phyloP scores from a whole-genome alignment of 139 green algal genomes.

The Chlamydomonas eustigma region DNA sequence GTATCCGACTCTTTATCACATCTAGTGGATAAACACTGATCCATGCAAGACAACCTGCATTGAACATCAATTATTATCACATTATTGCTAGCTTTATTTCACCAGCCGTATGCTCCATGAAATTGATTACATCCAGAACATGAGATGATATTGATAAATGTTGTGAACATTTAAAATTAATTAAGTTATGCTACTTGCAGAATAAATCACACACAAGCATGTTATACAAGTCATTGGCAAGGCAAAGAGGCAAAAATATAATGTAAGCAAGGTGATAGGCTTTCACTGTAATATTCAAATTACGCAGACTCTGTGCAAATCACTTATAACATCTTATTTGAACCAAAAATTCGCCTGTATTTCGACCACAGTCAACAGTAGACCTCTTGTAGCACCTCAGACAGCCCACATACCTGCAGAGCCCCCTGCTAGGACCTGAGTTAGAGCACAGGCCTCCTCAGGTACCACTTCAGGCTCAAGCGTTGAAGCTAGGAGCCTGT shows the following conservation, averaged over 20 bases:
- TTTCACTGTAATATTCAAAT: no score
- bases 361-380: neutral
- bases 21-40: constrained; percentile 64
- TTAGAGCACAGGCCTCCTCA: constrained; percentile 17
- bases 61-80: neutral
- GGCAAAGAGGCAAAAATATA: neutral
- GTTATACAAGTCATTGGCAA: neutral
- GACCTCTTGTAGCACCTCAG: neutral
- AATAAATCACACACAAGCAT: no score
- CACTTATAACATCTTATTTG: no score
- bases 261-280: neutral
- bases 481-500: constrained; percentile 30
- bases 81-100: no score
- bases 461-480: constrained; percentile 20
- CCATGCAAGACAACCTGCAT: constrained; percentile 37
- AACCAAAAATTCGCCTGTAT: no score
- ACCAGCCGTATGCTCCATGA: no score
- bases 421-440: constrained; percentile 21
- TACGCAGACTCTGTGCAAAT: no score
- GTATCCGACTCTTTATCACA: constrained; percentile 66
- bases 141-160: no score
- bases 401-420: constrained; percentile 1
- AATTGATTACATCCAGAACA: no score
- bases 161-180: no score
- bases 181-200: no score